phyloP scores from a whole-genome alignment of 257 asterid species.

The Agastache rugosa region DNA sequence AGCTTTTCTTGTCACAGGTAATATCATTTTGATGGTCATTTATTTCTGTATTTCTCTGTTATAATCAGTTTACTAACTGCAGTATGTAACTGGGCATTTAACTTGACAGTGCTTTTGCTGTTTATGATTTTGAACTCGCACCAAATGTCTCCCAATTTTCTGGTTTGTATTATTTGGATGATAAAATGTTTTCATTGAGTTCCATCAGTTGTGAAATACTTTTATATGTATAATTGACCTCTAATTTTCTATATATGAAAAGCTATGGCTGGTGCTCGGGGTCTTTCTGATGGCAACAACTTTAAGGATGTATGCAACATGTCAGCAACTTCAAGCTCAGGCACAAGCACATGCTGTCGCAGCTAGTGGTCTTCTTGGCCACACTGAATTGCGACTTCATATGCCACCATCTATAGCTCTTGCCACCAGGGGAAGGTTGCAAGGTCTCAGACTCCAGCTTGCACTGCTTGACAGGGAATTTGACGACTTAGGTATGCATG shows the following conservation, averaged over 20 bases:
- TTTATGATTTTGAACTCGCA: conserved; percentile 98
- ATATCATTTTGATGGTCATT: conserved; percentile 27
- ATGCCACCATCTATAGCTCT: conserved; percentile 99
- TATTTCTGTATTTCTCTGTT: conserved; percentile 13
- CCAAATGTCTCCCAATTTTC: conserved; percentile 96
- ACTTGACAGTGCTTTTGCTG: conserved; percentile 84
- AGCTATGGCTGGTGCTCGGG: conserved; percentile 99
- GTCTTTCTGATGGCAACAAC: conserved; percentile 94
- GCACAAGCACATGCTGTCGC: conserved; percentile 99
- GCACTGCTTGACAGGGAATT: conserved; percentile 99
- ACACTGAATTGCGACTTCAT: conserved; percentile 91
- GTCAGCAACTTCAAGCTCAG: conserved; percentile 99
- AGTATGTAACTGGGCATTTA: conserved; percentile 35
- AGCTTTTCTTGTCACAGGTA: conserved; percentile 97
- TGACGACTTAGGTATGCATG: conserved; percentile 80
- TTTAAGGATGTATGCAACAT: conserved; percentile 97
- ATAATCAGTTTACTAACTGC: conserved; percentile 31
- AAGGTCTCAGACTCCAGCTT: conserved; percentile 97
- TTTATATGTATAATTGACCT: conserved; percentile 7
- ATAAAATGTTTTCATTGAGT: background rate
- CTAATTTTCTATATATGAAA: conserved; percentile 26
- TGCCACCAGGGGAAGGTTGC: conserved; percentile 94
- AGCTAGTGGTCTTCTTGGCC: conserved; percentile 95
- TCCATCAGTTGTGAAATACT: conserved; percentile 27
- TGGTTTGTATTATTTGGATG: conserved; percentile 64